Conservation (phyloP, 495 filamentous ascomycete species). For the Xylaria scruposa region DNA sequence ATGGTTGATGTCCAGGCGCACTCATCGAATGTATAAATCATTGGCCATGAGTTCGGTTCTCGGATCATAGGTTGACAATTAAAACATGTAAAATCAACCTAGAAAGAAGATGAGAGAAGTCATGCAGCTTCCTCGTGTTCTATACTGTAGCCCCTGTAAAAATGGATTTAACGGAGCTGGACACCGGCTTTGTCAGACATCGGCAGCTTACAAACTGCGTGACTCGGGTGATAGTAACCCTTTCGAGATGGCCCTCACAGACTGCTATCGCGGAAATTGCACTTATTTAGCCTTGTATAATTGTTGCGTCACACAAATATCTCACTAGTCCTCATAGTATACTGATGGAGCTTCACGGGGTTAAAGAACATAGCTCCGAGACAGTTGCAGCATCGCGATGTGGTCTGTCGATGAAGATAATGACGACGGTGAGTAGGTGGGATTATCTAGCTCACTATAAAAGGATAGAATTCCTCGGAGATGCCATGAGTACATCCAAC, state of each 20-base stretch:
- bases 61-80: not conserved
- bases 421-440: not conserved
- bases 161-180: slow-evolving; percentile 37
- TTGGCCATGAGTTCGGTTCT: not conserved
- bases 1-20: not conserved
- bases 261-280: not conserved
- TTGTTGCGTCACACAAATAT: not conserved
- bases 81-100: not conserved
- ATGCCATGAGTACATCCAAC: not conserved
- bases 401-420: not conserved
- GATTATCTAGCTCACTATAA: slow-evolving; percentile 1
- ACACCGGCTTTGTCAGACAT: not conserved
- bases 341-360: not conserved
- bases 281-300: not conserved
- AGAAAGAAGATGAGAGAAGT: not conserved
- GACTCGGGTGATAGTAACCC: not conserved
- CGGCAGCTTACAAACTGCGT: slow-evolving; percentile 1
- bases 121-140: slow-evolving; percentile 11
- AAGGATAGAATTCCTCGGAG: not conserved
- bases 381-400: not conserved
- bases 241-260: not conserved
- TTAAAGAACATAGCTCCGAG: slow-evolving; percentile 15
- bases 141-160: not conserved
- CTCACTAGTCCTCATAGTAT: not conserved
- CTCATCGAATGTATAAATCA: not conserved